Conservation (phyloP, 179 eudicot genomes). For the Silene vulgaris region DNA sequence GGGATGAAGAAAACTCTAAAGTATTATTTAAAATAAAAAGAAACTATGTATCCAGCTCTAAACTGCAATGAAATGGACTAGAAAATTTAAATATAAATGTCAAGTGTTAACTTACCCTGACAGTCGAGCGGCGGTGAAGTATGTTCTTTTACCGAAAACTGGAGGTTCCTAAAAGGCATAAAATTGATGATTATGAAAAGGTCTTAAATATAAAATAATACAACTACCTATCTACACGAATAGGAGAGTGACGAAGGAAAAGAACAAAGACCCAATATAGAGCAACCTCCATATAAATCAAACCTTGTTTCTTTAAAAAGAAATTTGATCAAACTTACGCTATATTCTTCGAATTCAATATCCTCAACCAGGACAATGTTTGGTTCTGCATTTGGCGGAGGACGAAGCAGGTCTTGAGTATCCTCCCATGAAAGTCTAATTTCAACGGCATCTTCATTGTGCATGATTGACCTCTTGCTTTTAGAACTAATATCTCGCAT, state of each 20-base stretch:
- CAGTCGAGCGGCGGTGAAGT: constrained; percentile 48
- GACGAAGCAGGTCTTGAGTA: constrained; percentile 43
- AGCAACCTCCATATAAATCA: background rate
- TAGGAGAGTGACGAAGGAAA: background rate
- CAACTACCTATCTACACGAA: background rate
- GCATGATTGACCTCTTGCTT: constrained; percentile 37
- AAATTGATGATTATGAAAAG: constrained; percentile 14
- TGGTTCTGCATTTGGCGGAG: constrained; percentile 37
- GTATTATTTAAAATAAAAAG: no score
- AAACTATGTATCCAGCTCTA: background rate
- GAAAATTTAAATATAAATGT: background rate
- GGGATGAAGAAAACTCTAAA: no score
- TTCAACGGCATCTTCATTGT: constrained; percentile 41
- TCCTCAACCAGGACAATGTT: constrained; percentile 38
- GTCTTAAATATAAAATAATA: background rate
- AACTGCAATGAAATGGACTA: constrained; percentile 10
- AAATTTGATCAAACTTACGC: constrained; percentile 31
- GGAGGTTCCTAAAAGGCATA: constrained; percentile 72
- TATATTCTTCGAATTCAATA: constrained; percentile 48
- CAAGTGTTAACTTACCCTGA: constrained; percentile 54
- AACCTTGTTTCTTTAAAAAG: background rate
- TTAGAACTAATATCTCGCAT: constrained; percentile 48
- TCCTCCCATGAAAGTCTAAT: constrained; percentile 45
- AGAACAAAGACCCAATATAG: constrained; percentile 9
- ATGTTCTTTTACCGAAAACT: constrained; percentile 78